Base-by-base conservation (phyloP, 2,329 filamentous ascomycete species). In the Beauveria australis region DNA sequence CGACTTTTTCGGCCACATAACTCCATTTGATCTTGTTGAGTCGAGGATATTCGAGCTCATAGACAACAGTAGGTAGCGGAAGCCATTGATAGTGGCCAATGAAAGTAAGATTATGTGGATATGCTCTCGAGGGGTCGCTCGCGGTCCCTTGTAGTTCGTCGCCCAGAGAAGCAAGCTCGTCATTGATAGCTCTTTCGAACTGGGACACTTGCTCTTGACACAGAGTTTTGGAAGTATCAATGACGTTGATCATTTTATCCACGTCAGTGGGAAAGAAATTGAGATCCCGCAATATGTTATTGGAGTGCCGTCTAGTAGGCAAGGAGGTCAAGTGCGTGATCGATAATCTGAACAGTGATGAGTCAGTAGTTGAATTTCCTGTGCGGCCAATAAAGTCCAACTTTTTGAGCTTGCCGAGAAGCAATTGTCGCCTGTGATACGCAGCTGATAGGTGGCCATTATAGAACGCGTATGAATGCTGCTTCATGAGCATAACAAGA, bases 401-500 rank as follows among this genome's bases (percentile, higher is more conserved):
- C 64, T 85, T 79, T 60, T 81, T 78, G 28, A 90, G 71, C 61
- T 76, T 79, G 5, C 66, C 68, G 10, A 76, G 69, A n/a, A 83
- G 70, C n/a, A 71, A 67, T 12, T 68, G 65, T 2, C 81, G 76
- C 60, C 76, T 76, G 61, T 81, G 79, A 67, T 85, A 83, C 3
- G 83, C 75, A 22, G 82, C 80, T 3, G 82, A 91, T 55, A 87
- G 76, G 64, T 92, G 82, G 7, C 89, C 89, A 66, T 92, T 92
- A 72, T 91, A 92, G 66, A 90, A 91, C 5, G 87, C 81, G 68
- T 90, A 92, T 19, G 86, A 88, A 70, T 92, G 89, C 72, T 91
- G 88, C 75, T 93, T 93, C 89, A 92, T 92, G 26, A 92, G 70
- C 79, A 92, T 88, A 3, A 89, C 83, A 60, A 92, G 75, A 16